A percentile compares a stretch with the other conserved stretches of the same genome.
Evolutionary conservation across 1,284 basidiomycete species (phyloP).

Genomic region (Ceratorhiza oryzae-sativae): DNA sequence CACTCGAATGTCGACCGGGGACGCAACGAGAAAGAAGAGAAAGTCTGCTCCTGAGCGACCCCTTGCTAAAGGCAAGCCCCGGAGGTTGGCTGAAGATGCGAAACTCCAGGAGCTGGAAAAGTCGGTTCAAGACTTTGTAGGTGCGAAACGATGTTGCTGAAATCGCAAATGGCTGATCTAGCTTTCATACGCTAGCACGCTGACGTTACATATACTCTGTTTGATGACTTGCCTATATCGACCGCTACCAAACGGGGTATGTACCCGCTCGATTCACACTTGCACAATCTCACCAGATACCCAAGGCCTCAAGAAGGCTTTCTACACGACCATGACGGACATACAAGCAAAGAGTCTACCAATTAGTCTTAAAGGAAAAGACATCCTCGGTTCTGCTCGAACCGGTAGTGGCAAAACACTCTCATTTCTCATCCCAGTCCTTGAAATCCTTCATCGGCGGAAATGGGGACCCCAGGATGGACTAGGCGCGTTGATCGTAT

Average conservation of each 20-base stretch:
- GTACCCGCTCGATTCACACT: conserved; percentile 41
- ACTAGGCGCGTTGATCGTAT: conserved; percentile 92
- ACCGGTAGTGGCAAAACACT: conserved; percentile 88
- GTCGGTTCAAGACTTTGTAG: conserved; percentile 38
- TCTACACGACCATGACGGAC: conserved; percentile 87
- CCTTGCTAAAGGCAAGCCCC: conserved; percentile 10
- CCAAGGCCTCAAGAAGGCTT: conserved; percentile 83
- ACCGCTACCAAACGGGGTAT: conserved; percentile 70
- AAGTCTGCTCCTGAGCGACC: not conserved
- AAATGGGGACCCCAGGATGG: conserved; percentile 86
- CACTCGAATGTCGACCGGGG: conserved; percentile 2
- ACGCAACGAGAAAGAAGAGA: not conserved
- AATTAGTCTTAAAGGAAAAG: conserved; percentile 67
- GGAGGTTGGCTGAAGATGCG: conserved; percentile 24
- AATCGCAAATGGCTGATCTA: not conserved
- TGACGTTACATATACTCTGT: conserved; percentile 47
- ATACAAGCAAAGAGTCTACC: conserved; percentile 74
- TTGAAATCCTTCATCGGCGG: conserved; percentile 75
- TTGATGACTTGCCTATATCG: conserved; percentile 74
- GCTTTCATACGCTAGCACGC: conserved; percentile 10
- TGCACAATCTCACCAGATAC: conserved; percentile 11
- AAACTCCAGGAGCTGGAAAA: conserved; percentile 35
- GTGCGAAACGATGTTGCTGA: not conserved
- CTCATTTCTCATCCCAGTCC: conserved; percentile 78
- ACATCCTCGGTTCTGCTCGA: conserved; percentile 78